Percentiles rank a stretch among this genome's conserved stretches.
phyloP scores from a whole-genome alignment of 495 filamentous ascomycete genomes.

The Penicillium samsonianum region DNA sequence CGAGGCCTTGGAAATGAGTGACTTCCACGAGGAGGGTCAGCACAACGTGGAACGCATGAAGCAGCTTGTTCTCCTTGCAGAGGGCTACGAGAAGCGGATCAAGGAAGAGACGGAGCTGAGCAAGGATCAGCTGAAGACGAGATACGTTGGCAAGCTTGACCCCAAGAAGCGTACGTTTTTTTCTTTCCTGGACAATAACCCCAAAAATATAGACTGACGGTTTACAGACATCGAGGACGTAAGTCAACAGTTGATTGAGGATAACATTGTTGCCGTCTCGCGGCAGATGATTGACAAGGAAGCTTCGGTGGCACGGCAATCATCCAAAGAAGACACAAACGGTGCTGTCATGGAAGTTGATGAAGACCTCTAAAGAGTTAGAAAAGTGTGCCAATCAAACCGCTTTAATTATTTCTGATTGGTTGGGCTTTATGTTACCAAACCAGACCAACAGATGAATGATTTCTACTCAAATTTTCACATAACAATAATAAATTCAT shows the following conservation, averaged over 20 bases:
- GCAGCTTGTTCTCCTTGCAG: conserved; percentile 82
- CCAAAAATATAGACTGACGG: conserved; percentile 25
- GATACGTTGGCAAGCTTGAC: conserved; percentile 98
- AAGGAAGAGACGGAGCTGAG: conserved; percentile 97
- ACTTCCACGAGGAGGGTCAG: conserved; percentile 81
- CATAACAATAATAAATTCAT: not conserved
- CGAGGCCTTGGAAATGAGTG: conserved; percentile 94
- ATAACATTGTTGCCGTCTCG: conserved; percentile 96
- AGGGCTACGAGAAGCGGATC: conserved; percentile 97
- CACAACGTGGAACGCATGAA: conserved; percentile 84
- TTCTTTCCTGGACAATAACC: not conserved
- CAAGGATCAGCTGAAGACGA: conserved; percentile 96
- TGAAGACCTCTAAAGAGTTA: conserved; percentile 54
- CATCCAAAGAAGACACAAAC: conserved; percentile 55
- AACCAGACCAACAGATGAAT: conserved; percentile 9
- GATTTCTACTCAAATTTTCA: conserved; percentile 3
- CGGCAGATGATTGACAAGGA: conserved; percentile 99
- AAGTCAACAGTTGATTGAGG: conserved; percentile 93
- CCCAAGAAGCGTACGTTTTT: conserved; percentile 84
- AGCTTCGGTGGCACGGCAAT: conserved; percentile 64
- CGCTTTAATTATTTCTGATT: conserved; percentile 23
- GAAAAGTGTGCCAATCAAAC: conserved; percentile 26
- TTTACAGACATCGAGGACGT: conserved; percentile 82
- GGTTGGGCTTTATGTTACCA: conserved; percentile 1
- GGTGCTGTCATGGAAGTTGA: conserved; percentile 61